A percentile compares a stretch with the other conserved stretches of the same genome.
Evolutionary conservation across 1,284 basidiomycete genomes (phyloP).

Genomic region (Cryptococcus sp.): DNA sequence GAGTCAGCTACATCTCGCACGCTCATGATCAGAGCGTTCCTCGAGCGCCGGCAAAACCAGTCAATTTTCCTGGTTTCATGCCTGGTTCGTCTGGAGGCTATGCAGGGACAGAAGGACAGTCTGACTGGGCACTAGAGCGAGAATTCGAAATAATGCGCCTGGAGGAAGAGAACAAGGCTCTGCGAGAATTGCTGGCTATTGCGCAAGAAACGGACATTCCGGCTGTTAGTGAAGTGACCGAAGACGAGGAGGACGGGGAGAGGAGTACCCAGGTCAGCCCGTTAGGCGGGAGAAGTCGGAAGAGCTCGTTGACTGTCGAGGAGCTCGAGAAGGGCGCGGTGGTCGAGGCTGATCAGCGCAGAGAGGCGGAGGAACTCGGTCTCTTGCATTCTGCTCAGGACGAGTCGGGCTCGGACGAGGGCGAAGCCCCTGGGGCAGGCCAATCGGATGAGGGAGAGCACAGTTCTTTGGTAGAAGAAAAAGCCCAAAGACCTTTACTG

Average conservation of each 20-base stretch:
- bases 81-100: conserved; percentile 48
- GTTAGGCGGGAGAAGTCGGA: conserved; percentile 22
- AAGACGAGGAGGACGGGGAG: conserved; percentile 16
- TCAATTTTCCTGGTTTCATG: conserved; percentile 38
- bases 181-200: conserved; percentile 73
- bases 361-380: conserved; percentile 8
- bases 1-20: conserved; percentile 4
- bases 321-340: conserved; percentile 45
- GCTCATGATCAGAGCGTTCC: background rate
- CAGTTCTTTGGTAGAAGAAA: background rate
- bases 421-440: background rate
- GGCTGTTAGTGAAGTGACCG: background rate
- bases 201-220: conserved; percentile 32
- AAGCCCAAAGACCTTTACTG: conserved; percentile 2
- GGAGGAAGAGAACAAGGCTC: conserved; percentile 73
- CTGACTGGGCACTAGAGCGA: conserved; percentile 80
- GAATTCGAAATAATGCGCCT: conserved; percentile 78
- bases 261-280: conserved; percentile 3
- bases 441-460: background rate
- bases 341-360: conserved; percentile 33
- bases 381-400: background rate
- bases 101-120: conserved; percentile 51
- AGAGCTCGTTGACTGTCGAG: conserved; percentile 40
- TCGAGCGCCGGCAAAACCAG: conserved; percentile 21
- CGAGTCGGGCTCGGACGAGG: background rate